Base-by-base conservation (phyloP, 2,329 filamentous ascomycete species). In the Claviceps sp. region DNA sequence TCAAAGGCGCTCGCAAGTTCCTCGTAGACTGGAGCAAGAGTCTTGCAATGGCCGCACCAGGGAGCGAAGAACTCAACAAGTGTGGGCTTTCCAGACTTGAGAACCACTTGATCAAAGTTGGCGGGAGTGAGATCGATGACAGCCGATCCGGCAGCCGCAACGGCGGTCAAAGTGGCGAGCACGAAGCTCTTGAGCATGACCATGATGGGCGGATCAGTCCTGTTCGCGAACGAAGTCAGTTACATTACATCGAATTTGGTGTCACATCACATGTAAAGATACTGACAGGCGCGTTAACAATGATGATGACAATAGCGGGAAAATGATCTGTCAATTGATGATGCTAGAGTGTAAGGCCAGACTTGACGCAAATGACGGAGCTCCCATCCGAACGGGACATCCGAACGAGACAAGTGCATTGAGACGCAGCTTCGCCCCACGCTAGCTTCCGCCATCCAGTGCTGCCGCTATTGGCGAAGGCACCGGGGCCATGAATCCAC, bases 31-130 rank as follows among this genome's bases (percentile, higher is more conserved):
- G 93, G 94, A 16, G 93, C 93, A 38, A 98, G 85, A 64, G 75
- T 95, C 80, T 97, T 97, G 88, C 93, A 98, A 78, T 98, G 93
- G 37, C 93, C 94, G 65, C 93, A 98, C 93, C 93, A 98, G 24
- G 91, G 90, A 38, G 93, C 93, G 66, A 95, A 97, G 80, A 98
- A 98, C 70, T 97, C 90, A 61, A 97, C 89, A 26, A 98, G 83
- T 0, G 93, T 90, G 44, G 93, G 91, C 75, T 95, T 97, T 70
- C 89, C 89, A 46, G 87, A 91, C 68, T 94, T 82, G 55, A 95
- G 77, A 57, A 95, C 89, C 52, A 95, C 77, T 47, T 84, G 73
- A 74, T 97, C 91, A 68, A 98, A 98, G 76, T 96, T 98, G 62
- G 75, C 74, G 52, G 91, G 89, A 55, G 86, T 82, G 56, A 98